Base-by-base conservation (phyloP, 768 basidiomycete genomes). In the Albatrellus ellisii region DNA sequence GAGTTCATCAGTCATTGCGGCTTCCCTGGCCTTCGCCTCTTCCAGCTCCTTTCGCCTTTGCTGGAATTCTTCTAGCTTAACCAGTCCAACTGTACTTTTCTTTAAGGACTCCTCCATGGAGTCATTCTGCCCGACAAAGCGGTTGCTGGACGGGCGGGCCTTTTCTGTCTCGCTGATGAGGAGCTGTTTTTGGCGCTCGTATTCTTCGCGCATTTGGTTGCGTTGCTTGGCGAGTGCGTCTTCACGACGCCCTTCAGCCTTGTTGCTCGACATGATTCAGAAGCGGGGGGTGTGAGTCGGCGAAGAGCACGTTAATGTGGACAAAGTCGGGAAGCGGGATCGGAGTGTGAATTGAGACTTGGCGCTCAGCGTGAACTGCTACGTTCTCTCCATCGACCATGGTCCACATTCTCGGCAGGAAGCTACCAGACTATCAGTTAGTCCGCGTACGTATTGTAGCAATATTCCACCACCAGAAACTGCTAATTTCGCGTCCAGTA, bases 111-210 rank as follows among this genome's bases (percentile, higher is more conserved):
- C 94, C 59, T 97, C 94, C 70, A 95, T 78, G 4, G 86, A 88
- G 57, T 97, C 92, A 61, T 87, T 77, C 59, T 92, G 87, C 1
- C 89, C 88, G 27, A 94, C 85, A 60, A 98, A 98, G 46, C 91
- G 83, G 56, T 82, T 79, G 3, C 75, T 63, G 0, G 87, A 85
- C 4, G 90, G 86, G 24, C 89, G 81, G 28, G 86, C 79, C 60
- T 91, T 92, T 66, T 94, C 87, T 2, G 90, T 91, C 63, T 95
- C 91, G 56, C 71, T 75, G 53, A 86, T 77, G 58, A 90, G 75
- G 35, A 70, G 71, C 56, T 81, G 76, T 52, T 86, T 86, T 57
- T 87, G 81, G 15, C 80, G 73, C 52, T 86, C 79, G 50, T 72
- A 90, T 31, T 88, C 83, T 58, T 88, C 82, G 52, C 79, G 76